A percentile compares a stretch with the other conserved stretches of the same genome.
Evolutionary conservation across 2,329 filamentous ascomycete species (phyloP).

Genomic region (Aspergillus thermomutatus): DNA sequence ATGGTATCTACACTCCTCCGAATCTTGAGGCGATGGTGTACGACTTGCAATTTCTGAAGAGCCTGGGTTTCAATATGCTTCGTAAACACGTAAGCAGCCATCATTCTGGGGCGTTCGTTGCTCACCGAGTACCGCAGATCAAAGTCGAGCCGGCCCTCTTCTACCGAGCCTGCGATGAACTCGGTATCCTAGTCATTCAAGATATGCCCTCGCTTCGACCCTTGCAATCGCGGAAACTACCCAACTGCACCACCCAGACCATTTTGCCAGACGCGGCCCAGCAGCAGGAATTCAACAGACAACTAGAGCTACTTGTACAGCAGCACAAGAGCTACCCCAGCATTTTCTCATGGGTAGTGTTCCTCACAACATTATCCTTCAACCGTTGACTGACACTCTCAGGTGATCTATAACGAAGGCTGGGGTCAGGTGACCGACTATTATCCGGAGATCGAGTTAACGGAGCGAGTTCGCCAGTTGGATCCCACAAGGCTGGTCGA

Average conservation of each 20-base stretch:
- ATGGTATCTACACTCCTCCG: constrained; percentile 64
- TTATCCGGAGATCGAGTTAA: constrained; percentile 57
- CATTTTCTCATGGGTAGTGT: constrained; percentile 61
- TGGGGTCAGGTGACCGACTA: constrained; percentile 59
- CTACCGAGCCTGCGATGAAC: constrained; percentile 64
- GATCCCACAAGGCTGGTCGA: constrained; percentile 65
- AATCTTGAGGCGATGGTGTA: constrained; percentile 65
- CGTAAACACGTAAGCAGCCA: constrained; percentile 60
- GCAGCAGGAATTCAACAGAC: constrained; percentile 63
- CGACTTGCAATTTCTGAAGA: constrained; percentile 62
- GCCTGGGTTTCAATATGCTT: constrained; percentile 66
- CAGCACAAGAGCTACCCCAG: constrained; percentile 64
- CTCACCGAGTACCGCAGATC: constrained; percentile 43
- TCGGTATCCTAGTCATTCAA: constrained; percentile 66
- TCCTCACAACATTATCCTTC: neutral
- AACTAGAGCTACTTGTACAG: constrained; percentile 59
- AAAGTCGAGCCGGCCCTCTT: constrained; percentile 66
- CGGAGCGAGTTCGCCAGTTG: constrained; percentile 52
- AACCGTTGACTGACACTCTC: neutral
- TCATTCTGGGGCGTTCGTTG: neutral
- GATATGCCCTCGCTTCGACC: constrained; percentile 64
- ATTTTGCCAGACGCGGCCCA: constrained; percentile 44
- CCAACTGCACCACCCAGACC: constrained; percentile 13
- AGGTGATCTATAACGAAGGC: constrained; percentile 69
- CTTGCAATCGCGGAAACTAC: constrained; percentile 30